Percentiles rank a stretch among this genome's conserved stretches.
phyloP scores from a whole-genome alignment of 2,329 filamentous ascomycete species.

The Arthrobotrys sphaeroides region DNA sequence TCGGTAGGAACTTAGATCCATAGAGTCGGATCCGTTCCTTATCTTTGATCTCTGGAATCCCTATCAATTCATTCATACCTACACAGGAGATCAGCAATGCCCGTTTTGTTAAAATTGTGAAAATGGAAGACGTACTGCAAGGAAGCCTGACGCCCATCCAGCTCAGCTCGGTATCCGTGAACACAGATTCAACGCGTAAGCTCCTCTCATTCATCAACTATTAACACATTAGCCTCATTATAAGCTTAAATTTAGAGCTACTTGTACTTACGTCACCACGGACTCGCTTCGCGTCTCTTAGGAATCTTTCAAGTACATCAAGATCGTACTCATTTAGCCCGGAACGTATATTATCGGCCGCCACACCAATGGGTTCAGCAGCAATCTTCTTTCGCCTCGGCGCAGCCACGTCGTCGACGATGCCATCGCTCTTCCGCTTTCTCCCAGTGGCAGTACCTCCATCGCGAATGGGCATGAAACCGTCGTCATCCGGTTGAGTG shows the following conservation, averaged over 20 bases:
- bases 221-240: background rate
- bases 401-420: constrained; percentile 60
- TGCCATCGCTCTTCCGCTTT: constrained; percentile 57
- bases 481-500: constrained; percentile 54
- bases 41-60: constrained; percentile 71
- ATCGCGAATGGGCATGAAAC: constrained; percentile 56
- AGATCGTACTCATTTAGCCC: constrained; percentile 70
- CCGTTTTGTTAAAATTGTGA: background rate
- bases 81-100: background rate
- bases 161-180: constrained; percentile 74
- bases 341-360: constrained; percentile 66
- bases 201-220: constrained; percentile 43
- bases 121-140: constrained; percentile 60
- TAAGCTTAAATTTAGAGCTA: background rate
- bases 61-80: constrained; percentile 68
- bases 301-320: constrained; percentile 72
- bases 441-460: constrained; percentile 54
- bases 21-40: constrained; percentile 38
- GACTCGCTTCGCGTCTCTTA: constrained; percentile 69
- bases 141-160: constrained; percentile 79
- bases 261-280: constrained; percentile 67
- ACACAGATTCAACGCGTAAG: constrained; percentile 64
- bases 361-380: constrained; percentile 69
- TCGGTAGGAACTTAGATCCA: constrained; percentile 39
- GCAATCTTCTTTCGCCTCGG: constrained; percentile 58